Evolutionary conservation across 2,329 filamentous ascomycete genomes (phyloP).

Genomic region (Fusarium transvaalense): DNA sequence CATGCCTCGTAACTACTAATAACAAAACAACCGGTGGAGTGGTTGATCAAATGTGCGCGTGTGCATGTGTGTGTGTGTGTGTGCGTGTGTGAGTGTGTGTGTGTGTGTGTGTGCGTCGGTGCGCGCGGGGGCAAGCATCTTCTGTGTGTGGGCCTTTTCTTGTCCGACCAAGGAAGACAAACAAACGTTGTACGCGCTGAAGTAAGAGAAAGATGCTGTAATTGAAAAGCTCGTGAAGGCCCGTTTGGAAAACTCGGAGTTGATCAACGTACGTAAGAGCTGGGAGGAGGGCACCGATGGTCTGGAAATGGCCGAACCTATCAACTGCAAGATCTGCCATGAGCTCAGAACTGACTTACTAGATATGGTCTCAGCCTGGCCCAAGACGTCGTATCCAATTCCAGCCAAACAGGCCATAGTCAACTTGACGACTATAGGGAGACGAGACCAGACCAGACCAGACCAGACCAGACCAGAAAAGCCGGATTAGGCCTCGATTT

Average conservation of each 20-base stretch:
- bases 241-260: constrained; percentile 5
- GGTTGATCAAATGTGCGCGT: constrained; percentile 27
- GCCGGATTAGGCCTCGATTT: neutral
- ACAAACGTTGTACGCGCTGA: constrained; percentile 18
- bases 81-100: no score
- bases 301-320: constrained; percentile 33
- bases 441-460: no score
- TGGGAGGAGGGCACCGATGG: constrained; percentile 26
- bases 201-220: neutral
- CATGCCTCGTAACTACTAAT: neutral
- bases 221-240: constrained; percentile 36
- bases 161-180: constrained; percentile 18
- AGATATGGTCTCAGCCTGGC: constrained; percentile 27
- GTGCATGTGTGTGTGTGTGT: neutral
- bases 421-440: neutral
- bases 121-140: constrained; percentile 7
- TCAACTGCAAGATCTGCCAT: constrained; percentile 28
- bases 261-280: constrained; percentile 27
- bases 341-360: constrained; percentile 30
- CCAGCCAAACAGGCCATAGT: constrained; percentile 10
- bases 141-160: constrained; percentile 21
- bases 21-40: constrained; percentile 11
- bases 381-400: constrained; percentile 28
- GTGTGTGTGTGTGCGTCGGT: neutral
- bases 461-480: neutral